phyloP scores from a whole-genome alignment of 345 rosid species.

The Pistacia atlantica region DNA sequence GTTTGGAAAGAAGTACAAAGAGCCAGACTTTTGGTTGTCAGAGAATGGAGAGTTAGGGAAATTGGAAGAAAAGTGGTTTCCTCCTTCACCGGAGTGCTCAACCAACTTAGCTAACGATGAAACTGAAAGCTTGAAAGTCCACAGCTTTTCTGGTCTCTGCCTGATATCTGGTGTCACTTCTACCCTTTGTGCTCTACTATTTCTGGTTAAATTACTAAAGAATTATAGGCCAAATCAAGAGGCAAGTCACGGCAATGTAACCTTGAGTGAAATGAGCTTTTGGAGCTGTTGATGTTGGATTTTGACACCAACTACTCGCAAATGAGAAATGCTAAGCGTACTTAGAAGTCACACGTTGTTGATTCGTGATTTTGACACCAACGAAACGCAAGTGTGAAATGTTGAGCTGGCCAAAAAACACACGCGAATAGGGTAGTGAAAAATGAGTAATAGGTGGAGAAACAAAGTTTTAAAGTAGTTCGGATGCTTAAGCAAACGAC shows the following conservation, averaged over 20 bases:
- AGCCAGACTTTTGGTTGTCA: constrained; percentile 48
- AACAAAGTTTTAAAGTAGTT: no score
- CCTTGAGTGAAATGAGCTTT: constrained; percentile 6
- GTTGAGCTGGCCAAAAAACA: no score
- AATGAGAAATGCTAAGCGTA: no score
- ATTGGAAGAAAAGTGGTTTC: constrained; percentile 31
- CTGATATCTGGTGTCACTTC: constrained; percentile 35
- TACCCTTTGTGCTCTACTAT: constrained; percentile 33
- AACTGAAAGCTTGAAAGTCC: constrained; percentile 32
- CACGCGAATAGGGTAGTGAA: no score
- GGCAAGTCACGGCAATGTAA: constrained; percentile 8
- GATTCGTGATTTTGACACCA: no score
- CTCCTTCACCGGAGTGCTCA: constrained; percentile 19
- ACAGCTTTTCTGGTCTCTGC: constrained; percentile 43
- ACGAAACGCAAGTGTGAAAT: no score
- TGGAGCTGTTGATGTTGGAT: no score
- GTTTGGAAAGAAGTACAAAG: constrained; percentile 41
- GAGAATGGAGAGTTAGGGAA: constrained; percentile 29
- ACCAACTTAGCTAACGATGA: not conserved
- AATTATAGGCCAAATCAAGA: constrained; percentile 8
- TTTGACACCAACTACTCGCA: no score
- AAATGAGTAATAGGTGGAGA: no score
- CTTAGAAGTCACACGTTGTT: no score
- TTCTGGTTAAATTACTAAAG: constrained; percentile 14
- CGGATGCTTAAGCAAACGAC: no score